Evolutionary conservation across 768 basidiomycete genomes (phyloP), one percentile per base, ranked within the genome.

Genomic region (Lentinula detonsa): DNA sequence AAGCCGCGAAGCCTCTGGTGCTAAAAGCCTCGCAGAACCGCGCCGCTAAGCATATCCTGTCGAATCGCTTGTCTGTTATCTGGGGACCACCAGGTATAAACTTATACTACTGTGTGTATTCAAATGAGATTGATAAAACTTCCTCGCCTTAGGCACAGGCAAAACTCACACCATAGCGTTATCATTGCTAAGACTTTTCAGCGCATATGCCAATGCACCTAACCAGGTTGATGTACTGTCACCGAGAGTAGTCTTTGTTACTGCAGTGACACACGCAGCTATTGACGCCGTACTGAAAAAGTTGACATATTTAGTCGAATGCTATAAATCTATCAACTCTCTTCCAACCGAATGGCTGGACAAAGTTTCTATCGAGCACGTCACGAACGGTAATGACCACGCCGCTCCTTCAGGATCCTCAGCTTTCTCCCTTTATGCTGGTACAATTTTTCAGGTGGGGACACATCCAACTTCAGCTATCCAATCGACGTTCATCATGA

Each of bases 121-220:
- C 10, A 10, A n/a, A 28, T 16, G 21, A 35, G 50, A 45, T 46
- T 16, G 48, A 33, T 49, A 51, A 63, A 5, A 57, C 23, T 8
- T 53, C 16, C 10, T 34, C 28, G 37, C 11, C 55, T 33, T 63
- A 80, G 81, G 81, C 4, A 81, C 81, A 6, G 81, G 81, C 5
- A 83, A 83, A 68, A 83, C 81, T 6, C 78, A 83, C 62, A 83
- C 81, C 0, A 74, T 82, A 34, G 75, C 81, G 2, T 65, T 81
- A 7, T 80, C 79, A 2, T 68, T 82, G 9, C 65, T 82, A 5
- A 76, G 81, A 33, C 71, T 82, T 16, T 67, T 82, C 9, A 78
- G 81, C 54, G 74, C 75, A 0, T 73, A 79, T 50, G 67, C 71
- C 42, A 69, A 71, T 39, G 69, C 69, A 10, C 69, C 68, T 35